Percentiles rank a stretch among this genome's conserved stretches.
These are phyloP conservation scores for Phytophthora citrophthora DNA, from an alignment of 352 stramenopile genomes.

Conservation along the genomic window DNA sequence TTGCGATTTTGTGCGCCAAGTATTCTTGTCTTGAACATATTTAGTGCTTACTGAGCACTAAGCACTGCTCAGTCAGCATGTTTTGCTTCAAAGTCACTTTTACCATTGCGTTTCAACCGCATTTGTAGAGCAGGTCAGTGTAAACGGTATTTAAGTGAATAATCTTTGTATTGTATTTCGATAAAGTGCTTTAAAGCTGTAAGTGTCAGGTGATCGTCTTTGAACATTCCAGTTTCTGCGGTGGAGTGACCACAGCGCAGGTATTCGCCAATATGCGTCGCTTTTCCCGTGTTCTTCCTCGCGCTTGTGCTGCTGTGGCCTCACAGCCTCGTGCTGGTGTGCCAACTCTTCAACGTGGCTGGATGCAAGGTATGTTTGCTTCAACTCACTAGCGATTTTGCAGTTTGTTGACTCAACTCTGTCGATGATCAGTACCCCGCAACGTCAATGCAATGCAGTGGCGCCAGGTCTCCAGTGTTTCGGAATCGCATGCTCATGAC, in stretches of 20 bases:
- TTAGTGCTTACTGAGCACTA: too few species aligned
- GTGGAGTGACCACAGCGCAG: conserved; percentile 16
- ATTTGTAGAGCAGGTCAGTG: neutral
- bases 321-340: conserved; percentile 14
- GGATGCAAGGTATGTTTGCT: conserved; percentile 32
- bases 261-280: conserved; percentile 20
- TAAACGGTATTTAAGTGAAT: neutral
- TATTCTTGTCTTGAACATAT: neutral
- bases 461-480: conserved; percentile 23
- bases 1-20: neutral
- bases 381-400: conserved; percentile 5
- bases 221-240: conserved; percentile 35
- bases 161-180: neutral
- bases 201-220: conserved; percentile 6
- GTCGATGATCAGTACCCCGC: conserved; percentile 7
- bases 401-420: conserved; percentile 10
- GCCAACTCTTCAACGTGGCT: conserved; percentile 21
- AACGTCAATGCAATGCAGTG: conserved; percentile 12
- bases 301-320: conserved; percentile 3
- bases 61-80: too few species aligned
- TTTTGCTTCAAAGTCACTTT: conserved; percentile 12
- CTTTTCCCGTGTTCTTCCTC: conserved; percentile 30
- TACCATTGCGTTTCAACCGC: conserved; percentile 24
- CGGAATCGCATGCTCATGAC: conserved; percentile 7
- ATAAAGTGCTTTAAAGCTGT: neutral